Percentiles rank a stretch among this genome's conserved stretches.
phyloP scores from a whole-genome alignment of 2,329 filamentous ascomycete genomes.

The Plenodomus tracheiphilus region DNA sequence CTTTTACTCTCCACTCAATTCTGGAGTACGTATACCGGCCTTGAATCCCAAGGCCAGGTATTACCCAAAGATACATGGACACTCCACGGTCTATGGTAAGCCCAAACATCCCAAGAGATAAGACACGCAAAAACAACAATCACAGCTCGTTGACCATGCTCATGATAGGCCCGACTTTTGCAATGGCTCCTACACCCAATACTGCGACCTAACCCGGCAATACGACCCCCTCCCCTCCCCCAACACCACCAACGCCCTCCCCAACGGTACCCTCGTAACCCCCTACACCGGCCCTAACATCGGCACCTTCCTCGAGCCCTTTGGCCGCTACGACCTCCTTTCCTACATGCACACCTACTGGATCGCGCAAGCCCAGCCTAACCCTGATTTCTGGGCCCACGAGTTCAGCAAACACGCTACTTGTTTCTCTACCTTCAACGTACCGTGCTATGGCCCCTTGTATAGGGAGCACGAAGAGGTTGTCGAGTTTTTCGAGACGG shows the following conservation, averaged over 20 bases:
- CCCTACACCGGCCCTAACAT: constrained; percentile 63
- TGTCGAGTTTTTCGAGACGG: constrained; percentile 65
- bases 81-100: constrained; percentile 62
- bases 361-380: constrained; percentile 61
- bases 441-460: constrained; percentile 64
- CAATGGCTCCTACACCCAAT: constrained; percentile 65
- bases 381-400: constrained; percentile 66
- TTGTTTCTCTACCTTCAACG: constrained; percentile 68
- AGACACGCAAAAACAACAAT: neutral
- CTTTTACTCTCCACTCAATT: constrained; percentile 65
- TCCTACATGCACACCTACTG: constrained; percentile 69
- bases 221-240: constrained; percentile 65
- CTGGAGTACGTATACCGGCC: constrained; percentile 67
- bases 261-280: constrained; percentile 57
- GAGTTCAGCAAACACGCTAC: constrained; percentile 71
- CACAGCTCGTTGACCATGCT: neutral
- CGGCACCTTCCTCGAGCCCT: constrained; percentile 60
- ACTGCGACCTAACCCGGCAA: constrained; percentile 67
- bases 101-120: neutral
- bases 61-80: constrained; percentile 62
- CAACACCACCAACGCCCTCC: constrained; percentile 64
- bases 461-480: constrained; percentile 63
- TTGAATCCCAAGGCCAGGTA: constrained; percentile 60
- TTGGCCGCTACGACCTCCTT: constrained; percentile 63
- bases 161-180: constrained; percentile 44